Base-by-base conservation (phyloP, 441 rosid species). In the Macaranga tanarius region DNA sequence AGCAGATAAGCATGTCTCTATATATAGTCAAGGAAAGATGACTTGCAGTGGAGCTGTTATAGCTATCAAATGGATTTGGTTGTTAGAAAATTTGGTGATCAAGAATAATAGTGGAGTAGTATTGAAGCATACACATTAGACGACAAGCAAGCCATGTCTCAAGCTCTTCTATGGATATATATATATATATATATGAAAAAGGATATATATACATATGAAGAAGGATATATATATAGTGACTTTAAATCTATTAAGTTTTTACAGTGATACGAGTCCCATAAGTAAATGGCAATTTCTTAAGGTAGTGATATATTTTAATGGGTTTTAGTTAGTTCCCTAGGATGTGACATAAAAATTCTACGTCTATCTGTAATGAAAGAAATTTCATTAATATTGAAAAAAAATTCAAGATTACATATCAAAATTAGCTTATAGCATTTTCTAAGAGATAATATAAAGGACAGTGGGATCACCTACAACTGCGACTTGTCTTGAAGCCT, bases 81-180 rank as follows among this genome's bases (percentile, higher is more conserved):
- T 70, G 88, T 84, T 89, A 82, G 81, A 42, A 79, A 66, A 86
- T 84, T 90, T 76, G 93, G 90, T 87, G 84, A 83, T 81, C 73
- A 73, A 74, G 75, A 87, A 77, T 55, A 26, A 52, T 52, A 75
- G 84, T 89, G 87, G 90, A 87, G 92, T 79, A 81, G 89, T 57
- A 73, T 60, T 76, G 71, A 86, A 91, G 92, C 81, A 71, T 77
- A 64, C 56, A 60, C 22, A 58, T 2, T 58, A 71, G 9, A 69
- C 51, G 63, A 69, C 58, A 64, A 34, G 11, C 66, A 5, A 16
- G 10, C 61, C 55, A 26, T 1, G 47, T 20, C 17, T 12, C 57
- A 65, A 23, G 31, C 19, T 65, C 13, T 2, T 42, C 45, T 42
- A 42, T 7, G 45, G 45, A 7, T 42, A 10, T 10, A 7, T 42